Evolutionary conservation across 2,329 filamentous ascomycete species (phyloP).

Genomic region (Aspergillus tamarii): DNA sequence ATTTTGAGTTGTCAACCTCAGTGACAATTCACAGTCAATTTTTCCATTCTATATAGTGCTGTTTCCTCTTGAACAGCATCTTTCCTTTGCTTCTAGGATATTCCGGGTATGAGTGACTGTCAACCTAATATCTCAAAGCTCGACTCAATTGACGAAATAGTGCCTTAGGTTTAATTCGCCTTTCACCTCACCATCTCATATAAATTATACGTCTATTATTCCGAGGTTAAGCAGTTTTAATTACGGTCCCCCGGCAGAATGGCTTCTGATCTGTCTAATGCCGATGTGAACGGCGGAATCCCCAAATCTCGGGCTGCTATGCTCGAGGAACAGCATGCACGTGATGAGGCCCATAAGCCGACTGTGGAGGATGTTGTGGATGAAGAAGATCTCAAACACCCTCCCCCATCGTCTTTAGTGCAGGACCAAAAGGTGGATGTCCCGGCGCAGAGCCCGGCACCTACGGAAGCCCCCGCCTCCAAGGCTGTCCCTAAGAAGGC

Average conservation of each 20-base stretch:
- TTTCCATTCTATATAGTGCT: slow-evolving; percentile 6
- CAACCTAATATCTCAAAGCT: background rate
- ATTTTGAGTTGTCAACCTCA: background rate
- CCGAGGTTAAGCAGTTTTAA: background rate
- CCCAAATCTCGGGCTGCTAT: slow-evolving; percentile 55
- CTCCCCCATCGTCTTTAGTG: slow-evolving; percentile 55
- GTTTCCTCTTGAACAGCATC: background rate
- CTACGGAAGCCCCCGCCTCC: slow-evolving; percentile 35
- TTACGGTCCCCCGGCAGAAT: slow-evolving; percentile 26
- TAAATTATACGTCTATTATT: background rate
- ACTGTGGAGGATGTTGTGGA: slow-evolving; percentile 82
- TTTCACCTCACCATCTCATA: background rate
- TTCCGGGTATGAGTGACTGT: slow-evolving; percentile 6
- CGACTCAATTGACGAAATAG: background rate
- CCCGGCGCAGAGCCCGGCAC: slow-evolving; percentile 26
- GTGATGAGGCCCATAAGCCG: slow-evolving; percentile 59
- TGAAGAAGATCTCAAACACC: slow-evolving; percentile 70
- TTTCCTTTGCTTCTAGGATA: background rate
- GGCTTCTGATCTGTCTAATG: slow-evolving; percentile 36
- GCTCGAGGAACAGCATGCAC: slow-evolving; percentile 57
- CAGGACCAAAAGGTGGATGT: slow-evolving; percentile 36
- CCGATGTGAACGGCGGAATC: slow-evolving; percentile 36
- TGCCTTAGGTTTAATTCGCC: background rate
- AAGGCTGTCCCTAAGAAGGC: slow-evolving; percentile 47
- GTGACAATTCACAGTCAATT: background rate